Evolutionary conservation across 2,329 filamentous ascomycete species (phyloP).

Genomic region (Cytospora leucostoma): DNA sequence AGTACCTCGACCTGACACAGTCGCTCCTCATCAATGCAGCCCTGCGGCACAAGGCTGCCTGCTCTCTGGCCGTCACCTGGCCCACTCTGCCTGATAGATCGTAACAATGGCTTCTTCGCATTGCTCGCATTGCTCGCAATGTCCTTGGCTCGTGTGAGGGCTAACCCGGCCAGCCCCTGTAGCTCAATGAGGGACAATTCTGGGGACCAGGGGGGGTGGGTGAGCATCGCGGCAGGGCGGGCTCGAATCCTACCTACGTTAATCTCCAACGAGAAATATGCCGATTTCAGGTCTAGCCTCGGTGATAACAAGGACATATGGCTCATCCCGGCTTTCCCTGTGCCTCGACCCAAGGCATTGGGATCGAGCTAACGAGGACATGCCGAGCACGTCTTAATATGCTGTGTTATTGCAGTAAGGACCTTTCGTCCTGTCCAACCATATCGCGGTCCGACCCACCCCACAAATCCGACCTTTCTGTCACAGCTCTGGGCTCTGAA

Average conservation of each 20-base stretch:
- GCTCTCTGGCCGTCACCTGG: constrained; percentile 6
- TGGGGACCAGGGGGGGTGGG: neutral
- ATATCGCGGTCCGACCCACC: constrained; percentile 12
- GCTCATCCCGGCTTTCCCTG: constrained; percentile 20
- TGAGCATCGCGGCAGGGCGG: constrained; percentile 6
- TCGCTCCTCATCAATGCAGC: constrained; percentile 4
- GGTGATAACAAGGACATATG: constrained; percentile 6
- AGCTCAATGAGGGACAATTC: neutral
- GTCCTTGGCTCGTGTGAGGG: constrained; percentile 6
- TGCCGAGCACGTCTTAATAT: constrained; percentile 29
- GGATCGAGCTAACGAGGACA: constrained; percentile 29
- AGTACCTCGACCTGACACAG: constrained; percentile 21
- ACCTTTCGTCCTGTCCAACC: constrained; percentile 14
- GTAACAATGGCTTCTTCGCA: neutral
- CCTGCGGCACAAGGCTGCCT: constrained; percentile 14
- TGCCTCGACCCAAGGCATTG: constrained; percentile 28
- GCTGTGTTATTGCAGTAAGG: constrained; percentile 24
- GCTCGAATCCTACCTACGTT: constrained; percentile 5
- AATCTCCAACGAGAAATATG: constrained; percentile 7
- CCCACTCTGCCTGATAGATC: constrained; percentile 15
- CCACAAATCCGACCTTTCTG: constrained; percentile 12
- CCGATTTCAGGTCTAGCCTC: constrained; percentile 11
- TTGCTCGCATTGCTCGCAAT: constrained; percentile 1
- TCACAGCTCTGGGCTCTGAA: neutral
- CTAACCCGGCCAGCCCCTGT: constrained; percentile 7